A percentile compares a stretch with the other conserved stretches of the same genome.
These are phyloP conservation scores for Tylopilus intermedius DNA, from an alignment of 768 basidiomycete genomes.

Conservation along the genomic window DNA sequence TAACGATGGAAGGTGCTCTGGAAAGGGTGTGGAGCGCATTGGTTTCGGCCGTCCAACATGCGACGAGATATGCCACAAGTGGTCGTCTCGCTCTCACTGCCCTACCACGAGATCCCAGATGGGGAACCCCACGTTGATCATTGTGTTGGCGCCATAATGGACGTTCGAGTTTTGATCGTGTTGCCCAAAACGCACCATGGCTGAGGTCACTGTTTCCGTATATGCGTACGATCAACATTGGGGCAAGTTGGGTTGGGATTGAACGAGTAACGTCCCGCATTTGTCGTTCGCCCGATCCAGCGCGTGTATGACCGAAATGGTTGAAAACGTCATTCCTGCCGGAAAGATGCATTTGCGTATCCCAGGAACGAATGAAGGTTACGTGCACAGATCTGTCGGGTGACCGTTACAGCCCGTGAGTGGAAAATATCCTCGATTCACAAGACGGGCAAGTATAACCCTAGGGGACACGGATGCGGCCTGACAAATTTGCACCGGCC, in stretches of 20 bases:
- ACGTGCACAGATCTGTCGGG: background rate
- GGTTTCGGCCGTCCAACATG: conserved; percentile 11
- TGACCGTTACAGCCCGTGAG: background rate
- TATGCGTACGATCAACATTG: conserved; percentile 3
- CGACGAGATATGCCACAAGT: conserved; percentile 12
- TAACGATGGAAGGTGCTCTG: conserved; percentile 10
- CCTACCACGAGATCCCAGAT: conserved; percentile 12
- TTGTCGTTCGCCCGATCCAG: conserved; percentile 5
- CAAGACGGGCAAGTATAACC: background rate
- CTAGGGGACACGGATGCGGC: background rate
- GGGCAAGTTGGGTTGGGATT: background rate
- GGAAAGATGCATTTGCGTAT: background rate
- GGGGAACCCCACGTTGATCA: conserved; percentile 9
- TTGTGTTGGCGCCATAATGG: conserved; percentile 5
- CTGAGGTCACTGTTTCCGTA: conserved; percentile 9
- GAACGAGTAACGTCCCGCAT: background rate
- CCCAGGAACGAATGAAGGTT: background rate
- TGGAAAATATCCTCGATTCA: background rate
- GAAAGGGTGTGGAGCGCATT: background rate
- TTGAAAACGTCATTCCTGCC: conserved; percentile 6
- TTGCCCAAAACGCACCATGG: background rate
- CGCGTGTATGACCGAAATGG: background rate
- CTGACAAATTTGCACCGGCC: background rate
- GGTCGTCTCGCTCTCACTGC: background rate
- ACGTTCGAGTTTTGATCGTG: conserved; percentile 5